Percentiles rank a stretch among this genome's conserved stretches.
Evolutionary conservation across 1,284 basidiomycete genomes (phyloP).

Genomic region (Anthracocystis walkeri): DNA sequence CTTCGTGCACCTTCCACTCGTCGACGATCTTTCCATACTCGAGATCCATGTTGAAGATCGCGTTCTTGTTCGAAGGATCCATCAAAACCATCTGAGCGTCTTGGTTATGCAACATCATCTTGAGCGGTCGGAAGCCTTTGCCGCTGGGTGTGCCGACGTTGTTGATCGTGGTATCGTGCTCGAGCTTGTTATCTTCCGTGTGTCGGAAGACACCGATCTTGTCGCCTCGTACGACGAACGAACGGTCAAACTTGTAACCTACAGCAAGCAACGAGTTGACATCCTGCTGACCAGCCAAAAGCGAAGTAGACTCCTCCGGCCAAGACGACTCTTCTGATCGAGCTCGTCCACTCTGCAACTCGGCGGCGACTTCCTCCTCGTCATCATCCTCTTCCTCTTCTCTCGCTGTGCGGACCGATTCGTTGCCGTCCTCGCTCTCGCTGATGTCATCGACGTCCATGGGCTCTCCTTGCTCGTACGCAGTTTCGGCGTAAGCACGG

Average conservation of each 20-base stretch:
- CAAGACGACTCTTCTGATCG: constrained; percentile 27
- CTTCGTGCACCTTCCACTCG: constrained; percentile 96
- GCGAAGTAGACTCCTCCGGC: constrained; percentile 41
- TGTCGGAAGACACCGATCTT: constrained; percentile 98
- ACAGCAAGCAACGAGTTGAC: constrained; percentile 89
- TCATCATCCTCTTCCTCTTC: constrained; percentile 73
- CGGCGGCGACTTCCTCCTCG: constrained; percentile 74
- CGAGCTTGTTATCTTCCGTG: constrained; percentile 80
- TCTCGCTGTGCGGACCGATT: constrained; percentile 40
- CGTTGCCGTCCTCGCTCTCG: constrained; percentile 53
- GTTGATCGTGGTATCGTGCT: constrained; percentile 89
- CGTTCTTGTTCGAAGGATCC: constrained; percentile 85
- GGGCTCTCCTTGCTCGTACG: constrained; percentile 79
- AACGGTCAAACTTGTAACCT: constrained; percentile 94
- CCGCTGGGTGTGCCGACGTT: constrained; percentile 84
- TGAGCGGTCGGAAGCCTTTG: constrained; percentile 84
- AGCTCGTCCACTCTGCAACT: constrained; percentile 40
- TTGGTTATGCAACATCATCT: constrained; percentile 97
- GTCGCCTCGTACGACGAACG: constrained; percentile 93
- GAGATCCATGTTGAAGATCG: constrained; percentile 91
- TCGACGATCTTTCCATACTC: constrained; percentile 97
- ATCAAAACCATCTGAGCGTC: constrained; percentile 95
- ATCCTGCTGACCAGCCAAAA: constrained; percentile 49
- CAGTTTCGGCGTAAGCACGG: constrained; percentile 75
- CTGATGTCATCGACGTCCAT: constrained; percentile 73